These are phyloP conservation scores for Trametes versicolor DNA, from an alignment of 1,284 basidiomycete genomes.

Conservation along the genomic window DNA sequence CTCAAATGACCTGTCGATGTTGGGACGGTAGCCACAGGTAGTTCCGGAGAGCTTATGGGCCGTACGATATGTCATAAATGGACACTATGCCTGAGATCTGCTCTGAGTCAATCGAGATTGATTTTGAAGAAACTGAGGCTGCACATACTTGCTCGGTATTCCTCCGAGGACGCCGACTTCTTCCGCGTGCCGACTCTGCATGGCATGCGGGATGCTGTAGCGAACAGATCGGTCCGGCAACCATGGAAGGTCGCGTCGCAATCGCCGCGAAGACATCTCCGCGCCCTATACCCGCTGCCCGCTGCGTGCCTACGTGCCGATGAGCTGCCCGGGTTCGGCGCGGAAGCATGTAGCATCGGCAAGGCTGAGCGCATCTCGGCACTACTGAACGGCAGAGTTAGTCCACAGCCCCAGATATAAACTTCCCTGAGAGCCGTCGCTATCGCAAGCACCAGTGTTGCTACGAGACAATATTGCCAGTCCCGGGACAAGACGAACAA, in stretches of 20 bases:
- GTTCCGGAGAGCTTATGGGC: too few relatives aligned
- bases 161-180: too few relatives aligned
- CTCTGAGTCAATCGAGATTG: too few relatives aligned
- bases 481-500: background rate
- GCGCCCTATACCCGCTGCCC: conserved; percentile 8
- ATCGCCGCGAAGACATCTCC: background rate
- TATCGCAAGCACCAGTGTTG: background rate
- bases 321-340: conserved; percentile 9
- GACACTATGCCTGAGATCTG: too few relatives aligned
- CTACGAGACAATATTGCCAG: background rate
- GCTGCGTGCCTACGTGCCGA: conserved; percentile 3
- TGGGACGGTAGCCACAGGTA: too few relatives aligned
- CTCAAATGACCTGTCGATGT: too few relatives aligned
- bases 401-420: background rate
- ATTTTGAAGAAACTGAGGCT: too few relatives aligned
- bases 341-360: conserved; percentile 17
- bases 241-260: background rate
- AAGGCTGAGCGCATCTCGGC: conserved; percentile 20
- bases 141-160: too few relatives aligned
- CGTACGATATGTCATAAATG: too few relatives aligned
- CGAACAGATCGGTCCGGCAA: background rate
- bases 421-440: background rate
- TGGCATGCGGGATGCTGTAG: background rate
- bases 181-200: too few relatives aligned
- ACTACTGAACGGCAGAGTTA: conserved; percentile 5